Evolutionary conservation across 192 early-diverging fungal genomes (phyloP), one percentile per base, ranked within the genome.

Genomic region (Mortierella claussenii): DNA sequence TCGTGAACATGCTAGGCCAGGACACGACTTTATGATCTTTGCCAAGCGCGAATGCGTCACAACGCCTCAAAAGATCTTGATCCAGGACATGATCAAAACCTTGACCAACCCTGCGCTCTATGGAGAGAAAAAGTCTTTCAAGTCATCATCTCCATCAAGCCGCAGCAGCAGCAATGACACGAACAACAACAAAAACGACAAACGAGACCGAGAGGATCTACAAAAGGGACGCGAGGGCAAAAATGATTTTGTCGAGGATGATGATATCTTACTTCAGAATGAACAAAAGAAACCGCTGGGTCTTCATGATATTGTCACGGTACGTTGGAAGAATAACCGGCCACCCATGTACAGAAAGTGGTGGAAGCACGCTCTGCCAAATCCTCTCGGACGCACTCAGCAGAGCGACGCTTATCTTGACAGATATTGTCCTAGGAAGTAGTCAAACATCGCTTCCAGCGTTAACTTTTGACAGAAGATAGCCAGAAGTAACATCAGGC

Each of bases 281-380:
- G n/a, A n/a, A n/a, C n/a, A n/a, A n/a, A n/a, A n/a, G n/a, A n/a
- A n/a, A n/a, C n/a, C n/a, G n/a, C n/a, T n/a, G n/a, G n/a, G n/a
- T n/a, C n/a, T 2, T 3, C 28, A 54, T 34, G 7, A 34, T 18
- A 34, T 34, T 2, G 52, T 54, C 2, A 34, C 28, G 11, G 32
- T 60, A 13, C 73, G 73, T 0, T 76, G 73, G 73, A 76, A 76
- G 47, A 67, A 76, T 33, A 67, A 76, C n/a, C 58, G 27, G 1
- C 59, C 73, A 4, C 73, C 73, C 8, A 20, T 51, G 12, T 18
- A 55, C 3, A 47, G 33, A 23, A 20, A 48, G 10, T 76, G 63
- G 58, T 67, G 64, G 65, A 67, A 42, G 31, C 59, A 76, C 20
- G 63, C 73, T 11, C 4, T 56, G 17, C 73, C 73, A 3, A 48